These are phyloP conservation scores for Cercospora sojina DNA, from an alignment of 2,329 filamentous ascomycete genomes.

Conservation along the genomic window DNA sequence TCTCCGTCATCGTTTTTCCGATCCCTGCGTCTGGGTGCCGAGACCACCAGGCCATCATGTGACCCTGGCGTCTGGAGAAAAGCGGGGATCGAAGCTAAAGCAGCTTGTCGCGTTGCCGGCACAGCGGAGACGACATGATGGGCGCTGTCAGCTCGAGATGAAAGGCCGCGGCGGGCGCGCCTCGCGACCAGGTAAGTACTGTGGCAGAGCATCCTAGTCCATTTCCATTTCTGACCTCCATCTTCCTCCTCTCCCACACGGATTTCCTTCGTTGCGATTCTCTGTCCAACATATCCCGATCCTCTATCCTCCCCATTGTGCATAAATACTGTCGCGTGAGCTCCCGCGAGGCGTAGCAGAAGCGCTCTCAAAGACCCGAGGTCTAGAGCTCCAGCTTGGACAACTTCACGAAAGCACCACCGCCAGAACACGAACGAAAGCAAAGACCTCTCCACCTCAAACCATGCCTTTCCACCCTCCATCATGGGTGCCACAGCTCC, in stretches of 20 bases:
- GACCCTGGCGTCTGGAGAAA: constrained; percentile 6
- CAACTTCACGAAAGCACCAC: background rate
- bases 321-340: background rate
- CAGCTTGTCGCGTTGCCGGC: constrained; percentile 1
- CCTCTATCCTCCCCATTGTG: background rate
- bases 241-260: background rate
- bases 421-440: background rate
- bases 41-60: background rate
- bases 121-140: constrained; percentile 3
- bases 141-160: background rate
- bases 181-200: background rate
- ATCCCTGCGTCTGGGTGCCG: background rate
- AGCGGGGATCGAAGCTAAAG: constrained; percentile 1
- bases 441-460: background rate
- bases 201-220: background rate
- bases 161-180: background rate
- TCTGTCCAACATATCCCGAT: background rate
- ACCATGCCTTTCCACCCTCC: constrained; percentile 59
- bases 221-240: background rate
- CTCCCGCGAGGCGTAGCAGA: background rate
- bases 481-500: constrained; percentile 60
- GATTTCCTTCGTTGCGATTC: background rate
- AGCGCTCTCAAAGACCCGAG: background rate
- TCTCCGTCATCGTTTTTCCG: background rate
- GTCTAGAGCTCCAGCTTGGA: background rate